These are phyloP conservation scores for Vanderwaltozyma yarrowii DNA, from an alignment of 805 yeast species.

Conservation along the genomic window DNA sequence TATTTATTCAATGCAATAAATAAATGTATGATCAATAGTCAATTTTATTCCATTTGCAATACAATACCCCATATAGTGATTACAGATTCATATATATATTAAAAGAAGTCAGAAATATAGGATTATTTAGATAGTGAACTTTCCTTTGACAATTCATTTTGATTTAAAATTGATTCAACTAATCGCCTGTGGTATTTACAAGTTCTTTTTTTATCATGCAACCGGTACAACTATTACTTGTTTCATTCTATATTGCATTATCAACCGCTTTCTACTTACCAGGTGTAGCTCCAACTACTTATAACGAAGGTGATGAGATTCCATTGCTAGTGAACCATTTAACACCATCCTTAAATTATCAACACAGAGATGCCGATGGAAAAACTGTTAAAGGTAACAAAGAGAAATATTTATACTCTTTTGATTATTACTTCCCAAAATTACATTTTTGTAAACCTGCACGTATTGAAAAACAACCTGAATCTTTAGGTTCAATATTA, in stretches of 20 bases:
- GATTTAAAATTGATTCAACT: too few species aligned
- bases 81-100: too few species aligned
- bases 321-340: conserved; percentile 82
- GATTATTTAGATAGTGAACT: too few species aligned
- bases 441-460: conserved; percentile 77
- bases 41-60: too few species aligned
- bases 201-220: background rate
- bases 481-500: conserved; percentile 82
- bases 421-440: conserved; percentile 73
- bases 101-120: too few species aligned
- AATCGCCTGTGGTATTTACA: background rate
- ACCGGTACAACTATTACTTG: background rate
- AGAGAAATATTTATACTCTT: conserved; percentile 56
- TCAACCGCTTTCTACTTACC: conserved; percentile 74
- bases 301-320: conserved; percentile 58
- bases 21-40: too few species aligned
- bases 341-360: conserved; percentile 56
- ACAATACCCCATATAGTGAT: too few species aligned
- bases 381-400: conserved; percentile 32
- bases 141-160: too few species aligned
- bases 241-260: background rate
- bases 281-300: conserved; percentile 92
- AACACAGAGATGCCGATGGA: conserved; percentile 32
- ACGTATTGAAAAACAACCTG: conserved; percentile 53
- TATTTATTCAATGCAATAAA: too few species aligned